phyloP scores from a whole-genome alignment of 371 early-diverging fungal genomes.

The Sporodiniella umbellata region DNA sequence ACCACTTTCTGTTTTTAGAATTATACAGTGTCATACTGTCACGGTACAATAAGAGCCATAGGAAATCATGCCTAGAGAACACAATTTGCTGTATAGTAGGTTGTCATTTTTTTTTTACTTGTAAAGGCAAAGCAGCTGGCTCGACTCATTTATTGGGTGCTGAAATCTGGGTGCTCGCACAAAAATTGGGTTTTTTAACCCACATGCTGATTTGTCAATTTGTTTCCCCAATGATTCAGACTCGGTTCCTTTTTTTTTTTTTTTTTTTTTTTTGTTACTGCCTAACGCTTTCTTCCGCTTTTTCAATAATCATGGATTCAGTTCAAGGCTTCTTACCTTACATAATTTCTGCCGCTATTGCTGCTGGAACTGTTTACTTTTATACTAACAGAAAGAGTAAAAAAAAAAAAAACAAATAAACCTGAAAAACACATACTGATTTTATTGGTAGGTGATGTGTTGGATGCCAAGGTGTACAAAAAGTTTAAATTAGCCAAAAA shows the following conservation, averaged over 20 bases:
- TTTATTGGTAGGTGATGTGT: constrained; percentile 35
- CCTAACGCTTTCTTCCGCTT: constrained; percentile 2
- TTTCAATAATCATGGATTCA: constrained; percentile 30
- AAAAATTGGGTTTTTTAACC: not conserved
- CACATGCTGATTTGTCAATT: constrained; percentile 5
- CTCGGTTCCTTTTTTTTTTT: constrained; percentile 6
- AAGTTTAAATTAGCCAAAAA: constrained; percentile 79
- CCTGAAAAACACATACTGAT: not conserved
- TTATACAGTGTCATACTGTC: too few relatives aligned
- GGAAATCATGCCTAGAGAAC: too few relatives aligned
- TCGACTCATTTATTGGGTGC: too few relatives aligned
- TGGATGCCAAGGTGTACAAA: constrained; percentile 77
- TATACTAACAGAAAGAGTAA: constrained; percentile 33
- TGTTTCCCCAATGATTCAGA: constrained; percentile 9
- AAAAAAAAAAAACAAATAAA: not conserved
- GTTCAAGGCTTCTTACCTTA: constrained; percentile 38
- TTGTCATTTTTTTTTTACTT: too few relatives aligned
- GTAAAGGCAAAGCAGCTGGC: too few relatives aligned
- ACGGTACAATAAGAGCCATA: too few relatives aligned
- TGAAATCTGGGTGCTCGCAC: too few relatives aligned
- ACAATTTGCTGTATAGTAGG: too few relatives aligned
- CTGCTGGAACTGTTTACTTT: constrained; percentile 42
- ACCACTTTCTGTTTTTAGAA: too few relatives aligned
- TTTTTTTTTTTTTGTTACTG: not conserved
- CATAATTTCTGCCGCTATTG: constrained; percentile 38